phyloP scores from a whole-genome alignment of 306 rosid genomes.

The Malus fusca region DNA sequence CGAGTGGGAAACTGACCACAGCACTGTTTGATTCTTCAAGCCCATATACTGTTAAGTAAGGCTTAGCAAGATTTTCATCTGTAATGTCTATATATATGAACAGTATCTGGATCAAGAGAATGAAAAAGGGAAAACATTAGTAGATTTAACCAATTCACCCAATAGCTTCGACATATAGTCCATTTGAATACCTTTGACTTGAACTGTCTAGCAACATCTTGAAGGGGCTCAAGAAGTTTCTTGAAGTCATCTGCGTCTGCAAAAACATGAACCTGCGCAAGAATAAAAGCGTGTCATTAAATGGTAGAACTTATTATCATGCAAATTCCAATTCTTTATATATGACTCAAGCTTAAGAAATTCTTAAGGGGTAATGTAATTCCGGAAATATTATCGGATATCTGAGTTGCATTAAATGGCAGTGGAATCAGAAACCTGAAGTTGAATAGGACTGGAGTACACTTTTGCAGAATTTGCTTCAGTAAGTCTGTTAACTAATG shows the following conservation, averaged over 20 bases:
- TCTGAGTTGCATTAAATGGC: background rate
- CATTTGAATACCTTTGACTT: constrained; percentile 61
- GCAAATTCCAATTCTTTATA: background rate
- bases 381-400: background rate
- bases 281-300: background rate
- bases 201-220: constrained; percentile 69
- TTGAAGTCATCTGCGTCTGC: constrained; percentile 42
- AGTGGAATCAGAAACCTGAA: constrained; percentile 51
- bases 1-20: constrained; percentile 52
- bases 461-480: constrained; percentile 64
- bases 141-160: constrained; percentile 6
- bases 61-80: constrained; percentile 90
- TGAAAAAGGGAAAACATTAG: constrained; percentile 10
- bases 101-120: constrained; percentile 55
- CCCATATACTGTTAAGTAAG: constrained; percentile 73
- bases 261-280: constrained; percentile 65
- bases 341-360: background rate
- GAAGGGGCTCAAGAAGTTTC: constrained; percentile 57
- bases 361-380: background rate
- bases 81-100: constrained; percentile 57
- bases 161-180: constrained; percentile 12
- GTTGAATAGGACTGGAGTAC: constrained; percentile 73
- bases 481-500: constrained; percentile 67
- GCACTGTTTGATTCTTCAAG: constrained; percentile 68
- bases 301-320: background rate